Conservation (phyloP, 495 filamentous ascomycete genomes). For the Penicillium coprophilum region DNA sequence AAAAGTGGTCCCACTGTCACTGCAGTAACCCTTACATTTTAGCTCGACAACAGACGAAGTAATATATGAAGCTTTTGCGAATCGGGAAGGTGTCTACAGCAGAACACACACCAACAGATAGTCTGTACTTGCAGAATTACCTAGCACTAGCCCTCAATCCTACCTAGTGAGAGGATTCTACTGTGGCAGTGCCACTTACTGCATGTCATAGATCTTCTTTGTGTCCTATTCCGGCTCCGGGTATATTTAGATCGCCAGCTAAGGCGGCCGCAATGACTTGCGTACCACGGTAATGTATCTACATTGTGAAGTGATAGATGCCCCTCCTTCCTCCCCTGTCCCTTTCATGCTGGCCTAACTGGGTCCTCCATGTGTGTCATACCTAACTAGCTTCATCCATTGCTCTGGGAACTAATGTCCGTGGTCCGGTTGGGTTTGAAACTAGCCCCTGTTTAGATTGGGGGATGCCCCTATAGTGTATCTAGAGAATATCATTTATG, state of each 20-base stretch:
- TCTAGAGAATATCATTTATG: not conserved
- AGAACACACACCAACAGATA: not conserved
- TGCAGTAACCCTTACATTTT: constrained; percentile 13
- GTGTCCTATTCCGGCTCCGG: not conserved
- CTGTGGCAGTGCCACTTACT: not conserved
- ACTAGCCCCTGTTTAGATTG: not conserved
- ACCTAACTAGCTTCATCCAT: not conserved
- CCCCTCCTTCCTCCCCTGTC: not conserved
- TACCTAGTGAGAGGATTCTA: not conserved
- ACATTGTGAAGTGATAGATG: not conserved
- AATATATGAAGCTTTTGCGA: constrained; percentile 1
- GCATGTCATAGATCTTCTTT: not conserved
- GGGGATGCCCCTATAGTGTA: constrained; percentile 5
- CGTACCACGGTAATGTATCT: not conserved
- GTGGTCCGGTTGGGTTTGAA: not conserved
- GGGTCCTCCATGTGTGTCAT: not conserved
- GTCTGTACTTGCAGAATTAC: not conserved
- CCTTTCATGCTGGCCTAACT: not conserved
- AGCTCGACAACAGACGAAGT: not conserved
- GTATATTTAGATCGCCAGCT: constrained; percentile 12
- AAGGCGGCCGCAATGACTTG: not conserved
- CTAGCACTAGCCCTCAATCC: not conserved
- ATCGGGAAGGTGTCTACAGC: constrained; percentile 10
- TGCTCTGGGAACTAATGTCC: constrained; percentile 5
- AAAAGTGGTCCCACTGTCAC: constrained; percentile 16